Percentiles rank a stretch among this genome's conserved stretches.
These are phyloP conservation scores for Tardiomyces digboiensis DNA, from an alignment of 1,139 yeast genomes.

Conservation along the genomic window DNA sequence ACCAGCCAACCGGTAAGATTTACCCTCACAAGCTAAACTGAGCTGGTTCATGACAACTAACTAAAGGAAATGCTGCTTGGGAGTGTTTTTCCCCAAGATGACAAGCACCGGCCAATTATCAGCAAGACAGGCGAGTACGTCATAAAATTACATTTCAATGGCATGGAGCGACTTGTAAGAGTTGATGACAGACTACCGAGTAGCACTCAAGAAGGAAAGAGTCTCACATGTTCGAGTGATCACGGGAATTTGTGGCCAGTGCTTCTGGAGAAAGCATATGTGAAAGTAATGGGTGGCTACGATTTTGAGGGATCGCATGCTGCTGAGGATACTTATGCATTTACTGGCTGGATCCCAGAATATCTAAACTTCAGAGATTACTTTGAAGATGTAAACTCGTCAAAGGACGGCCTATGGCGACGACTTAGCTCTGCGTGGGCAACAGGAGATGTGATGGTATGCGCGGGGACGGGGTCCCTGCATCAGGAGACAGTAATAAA, in stretches of 20 bases:
- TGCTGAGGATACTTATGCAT: slow-evolving; percentile 57
- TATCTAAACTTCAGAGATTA: slow-evolving; percentile 31
- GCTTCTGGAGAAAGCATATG: slow-evolving; percentile 65
- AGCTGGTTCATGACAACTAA: slow-evolving; percentile 1
- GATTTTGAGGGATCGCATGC: slow-evolving; percentile 69
- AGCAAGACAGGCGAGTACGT: slow-evolving; percentile 30
- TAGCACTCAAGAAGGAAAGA: slow-evolving; percentile 5
- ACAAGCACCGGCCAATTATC: slow-evolving; percentile 9
- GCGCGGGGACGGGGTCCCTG: slow-evolving; percentile 58
- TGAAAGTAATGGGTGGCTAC: slow-evolving; percentile 58
- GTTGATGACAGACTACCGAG: slow-evolving; percentile 40
- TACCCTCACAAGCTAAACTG: background rate
- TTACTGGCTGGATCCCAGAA: slow-evolving; percentile 74
- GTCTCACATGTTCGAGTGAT: slow-evolving; percentile 17
- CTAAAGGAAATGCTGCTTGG: slow-evolving; percentile 8
- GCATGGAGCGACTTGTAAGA: slow-evolving; percentile 41
- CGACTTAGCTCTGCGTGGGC: slow-evolving; percentile 25
- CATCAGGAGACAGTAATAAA: slow-evolving; percentile 28
- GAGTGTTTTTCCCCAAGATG: slow-evolving; percentile 16
- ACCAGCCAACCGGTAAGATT: slow-evolving; percentile 8
- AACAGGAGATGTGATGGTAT: slow-evolving; percentile 37
- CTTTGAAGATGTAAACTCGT: slow-evolving; percentile 15
- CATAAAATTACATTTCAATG: slow-evolving; percentile 45
- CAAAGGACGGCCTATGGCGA: slow-evolving; percentile 29
- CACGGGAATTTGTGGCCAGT: slow-evolving; percentile 53